Evolutionary conservation across 306 rosid genomes (phyloP), one percentile per base, ranked within the genome.

Genomic region (Ammopiptanthus mongolicus): DNA sequence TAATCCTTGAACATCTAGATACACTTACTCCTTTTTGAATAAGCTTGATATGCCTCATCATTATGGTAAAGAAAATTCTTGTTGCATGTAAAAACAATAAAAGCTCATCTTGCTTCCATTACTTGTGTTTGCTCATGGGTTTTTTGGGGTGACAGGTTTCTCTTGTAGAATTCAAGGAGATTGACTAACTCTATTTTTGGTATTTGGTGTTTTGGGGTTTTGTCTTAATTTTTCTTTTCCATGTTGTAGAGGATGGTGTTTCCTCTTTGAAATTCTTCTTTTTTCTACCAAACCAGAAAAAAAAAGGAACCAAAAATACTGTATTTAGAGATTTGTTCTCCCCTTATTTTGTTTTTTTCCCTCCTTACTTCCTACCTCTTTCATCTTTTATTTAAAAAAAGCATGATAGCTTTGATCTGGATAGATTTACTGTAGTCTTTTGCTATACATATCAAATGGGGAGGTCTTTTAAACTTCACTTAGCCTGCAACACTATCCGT

Each of bases 1-100:
- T 59, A 42, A 69, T 41, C 53, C 78, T 50, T 66, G 79, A 58
- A 48, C 79, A 50, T 73, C 8, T n/a, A 51, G 44, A 13, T 52
- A 22, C 63, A 36, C 59, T 41, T 69, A 14, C 57, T 37, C 28
- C 34, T 39, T 70, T 48, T 36, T 36, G 23, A 25, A 60, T 70
- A 61, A 48, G 11, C 42, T 42, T 52, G 13, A 53, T 9, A 41
- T 65, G 34, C 55, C 72, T 63, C 70, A 31, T 34, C 34, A 29
- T 17, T 46, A 4, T 58, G 55, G 71, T 31, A 47, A 73, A 39
- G n/a, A 34, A 52, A 14, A 18, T 56, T 47, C 28, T 37, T 44
- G 12, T 82, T 44, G 23, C 60, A 36, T 37, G 57, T 50, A 13
- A n/a, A 58, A 22, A 11, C 36, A 39, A 39, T 10, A 28, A 44